phyloP scores from a whole-genome alignment of 2,329 filamentous ascomycete species.

The Pleoardoris graminearum region DNA sequence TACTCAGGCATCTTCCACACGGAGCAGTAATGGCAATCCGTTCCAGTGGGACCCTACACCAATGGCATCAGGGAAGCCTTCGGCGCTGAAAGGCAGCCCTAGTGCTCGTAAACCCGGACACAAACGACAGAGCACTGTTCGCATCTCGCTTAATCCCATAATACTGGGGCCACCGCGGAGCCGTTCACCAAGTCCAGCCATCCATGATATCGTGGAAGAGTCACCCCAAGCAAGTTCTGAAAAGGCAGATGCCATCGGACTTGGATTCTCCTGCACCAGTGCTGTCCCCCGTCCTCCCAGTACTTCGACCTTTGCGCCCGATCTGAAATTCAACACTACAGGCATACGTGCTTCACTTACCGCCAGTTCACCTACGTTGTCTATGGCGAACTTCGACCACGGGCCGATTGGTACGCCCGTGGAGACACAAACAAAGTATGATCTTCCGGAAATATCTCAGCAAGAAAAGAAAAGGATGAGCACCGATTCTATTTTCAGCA shows the following conservation, averaged over 20 bases:
- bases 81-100: conserved; percentile 51
- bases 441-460: conserved; percentile 13
- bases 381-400: conserved; percentile 40
- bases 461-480: conserved; percentile 29
- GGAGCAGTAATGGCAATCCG: conserved; percentile 52
- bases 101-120: conserved; percentile 49
- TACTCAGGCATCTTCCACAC: conserved; percentile 40
- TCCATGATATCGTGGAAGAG: conserved; percentile 47
- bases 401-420: conserved; percentile 22
- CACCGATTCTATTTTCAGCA: conserved; percentile 36
- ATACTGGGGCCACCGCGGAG: conserved; percentile 46
- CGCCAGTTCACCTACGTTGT: conserved; percentile 46
- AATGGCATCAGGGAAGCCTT: conserved; percentile 45
- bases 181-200: conserved; percentile 39
- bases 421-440: conserved; percentile 9
- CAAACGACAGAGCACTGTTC: conserved; percentile 50
- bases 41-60: conserved; percentile 51
- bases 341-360: conserved; percentile 46
- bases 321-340: conserved; percentile 40
- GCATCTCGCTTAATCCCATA: conserved; percentile 50
- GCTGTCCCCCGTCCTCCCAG: conserved; percentile 33
- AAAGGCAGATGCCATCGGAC: conserved; percentile 15
- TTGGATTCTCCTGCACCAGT: conserved; percentile 19
- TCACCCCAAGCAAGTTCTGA: conserved; percentile 21
- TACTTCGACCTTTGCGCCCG: conserved; percentile 39